Evolutionary conservation across 371 early-diverging fungal genomes (phyloP).

Genomic region (Chytridium lagenaria): DNA sequence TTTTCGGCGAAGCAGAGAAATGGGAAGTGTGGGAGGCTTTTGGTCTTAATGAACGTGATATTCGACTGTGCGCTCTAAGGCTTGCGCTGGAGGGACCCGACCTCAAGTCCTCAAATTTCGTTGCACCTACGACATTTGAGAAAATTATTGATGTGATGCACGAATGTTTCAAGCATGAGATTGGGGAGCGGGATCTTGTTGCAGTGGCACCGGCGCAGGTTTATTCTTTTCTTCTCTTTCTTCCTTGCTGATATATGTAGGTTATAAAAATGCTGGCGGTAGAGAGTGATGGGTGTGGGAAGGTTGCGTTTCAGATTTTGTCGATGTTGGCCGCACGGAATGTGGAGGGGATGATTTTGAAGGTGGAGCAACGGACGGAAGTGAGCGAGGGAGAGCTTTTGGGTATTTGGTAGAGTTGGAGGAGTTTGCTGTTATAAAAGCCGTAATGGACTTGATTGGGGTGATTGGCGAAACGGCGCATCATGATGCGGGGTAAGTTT

Average conservation of each 20-base stretch:
- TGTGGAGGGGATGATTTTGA: background rate
- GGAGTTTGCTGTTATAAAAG: no score
- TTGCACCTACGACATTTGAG: background rate
- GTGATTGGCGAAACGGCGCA: no score
- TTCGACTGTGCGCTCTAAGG: background rate
- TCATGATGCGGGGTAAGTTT: background rate
- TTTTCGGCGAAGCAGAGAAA: background rate
- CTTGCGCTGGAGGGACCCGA: background rate
- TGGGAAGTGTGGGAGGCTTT: background rate
- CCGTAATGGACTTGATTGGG: no score
- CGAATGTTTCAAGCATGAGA: background rate
- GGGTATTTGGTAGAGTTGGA: no score
- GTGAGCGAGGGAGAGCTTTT: no score
- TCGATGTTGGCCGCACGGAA: background rate
- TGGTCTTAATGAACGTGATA: background rate
- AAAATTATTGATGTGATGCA: background rate
- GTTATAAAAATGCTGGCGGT: no score
- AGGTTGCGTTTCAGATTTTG: conserved; percentile 28
- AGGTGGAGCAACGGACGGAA: no score
- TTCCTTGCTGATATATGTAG: no score
- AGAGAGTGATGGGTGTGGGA: background rate
- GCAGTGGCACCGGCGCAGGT: no score
- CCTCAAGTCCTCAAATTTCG: background rate
- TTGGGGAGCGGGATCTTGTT: background rate
- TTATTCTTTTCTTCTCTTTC: no score